phyloP scores from a whole-genome alignment of 1,139 yeast genomes.

The Taiozyma sp. region DNA sequence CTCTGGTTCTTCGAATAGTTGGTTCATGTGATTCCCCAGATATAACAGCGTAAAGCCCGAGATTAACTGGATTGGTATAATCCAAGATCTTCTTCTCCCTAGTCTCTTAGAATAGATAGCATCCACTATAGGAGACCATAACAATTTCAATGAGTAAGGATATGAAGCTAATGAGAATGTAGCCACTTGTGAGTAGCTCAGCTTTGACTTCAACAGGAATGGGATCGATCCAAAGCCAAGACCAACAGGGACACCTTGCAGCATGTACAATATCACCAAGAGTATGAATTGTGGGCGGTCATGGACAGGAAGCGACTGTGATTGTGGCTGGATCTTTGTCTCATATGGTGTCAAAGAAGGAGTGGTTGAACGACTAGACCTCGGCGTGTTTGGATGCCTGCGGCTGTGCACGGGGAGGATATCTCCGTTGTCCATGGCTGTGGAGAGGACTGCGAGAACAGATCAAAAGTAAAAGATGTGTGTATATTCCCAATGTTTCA shows the following conservation, averaged over 20 bases:
- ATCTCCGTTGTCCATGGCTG: slow-evolving; percentile 5
- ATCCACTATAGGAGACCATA: slow-evolving; percentile 97
- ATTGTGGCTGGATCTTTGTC: neutral
- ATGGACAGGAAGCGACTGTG: slow-evolving; percentile 24
- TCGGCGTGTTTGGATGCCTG: slow-evolving; percentile 7
- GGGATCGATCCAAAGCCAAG: slow-evolving; percentile 96
- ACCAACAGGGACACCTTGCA: slow-evolving; percentile 96
- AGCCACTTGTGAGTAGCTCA: slow-evolving; percentile 84
- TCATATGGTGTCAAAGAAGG: slow-evolving; percentile 2
- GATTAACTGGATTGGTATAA: slow-evolving; percentile 79
- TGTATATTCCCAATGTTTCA: neutral
- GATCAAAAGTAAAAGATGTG: no score
- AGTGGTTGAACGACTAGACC: slow-evolving; percentile 3
- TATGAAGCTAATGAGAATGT: slow-evolving; percentile 87
- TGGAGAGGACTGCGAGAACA: neutral
- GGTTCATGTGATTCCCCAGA: slow-evolving; percentile 57
- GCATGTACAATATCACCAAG: slow-evolving; percentile 63
- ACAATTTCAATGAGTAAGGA: slow-evolving; percentile 84
- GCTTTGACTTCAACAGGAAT: slow-evolving; percentile 68
- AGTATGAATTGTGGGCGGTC: slow-evolving; percentile 72
- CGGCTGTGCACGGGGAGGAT: slow-evolving; percentile 20
- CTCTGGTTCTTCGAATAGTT: slow-evolving; percentile 50
- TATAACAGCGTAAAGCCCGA: slow-evolving; percentile 64
- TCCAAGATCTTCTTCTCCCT: slow-evolving; percentile 93
- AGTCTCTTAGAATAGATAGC: slow-evolving; percentile 61